Percentiles rank a stretch among this genome's conserved stretches.
phyloP scores from a whole-genome alignment of 164 flowering plant genomes.

The Akebia trifoliata region DNA sequence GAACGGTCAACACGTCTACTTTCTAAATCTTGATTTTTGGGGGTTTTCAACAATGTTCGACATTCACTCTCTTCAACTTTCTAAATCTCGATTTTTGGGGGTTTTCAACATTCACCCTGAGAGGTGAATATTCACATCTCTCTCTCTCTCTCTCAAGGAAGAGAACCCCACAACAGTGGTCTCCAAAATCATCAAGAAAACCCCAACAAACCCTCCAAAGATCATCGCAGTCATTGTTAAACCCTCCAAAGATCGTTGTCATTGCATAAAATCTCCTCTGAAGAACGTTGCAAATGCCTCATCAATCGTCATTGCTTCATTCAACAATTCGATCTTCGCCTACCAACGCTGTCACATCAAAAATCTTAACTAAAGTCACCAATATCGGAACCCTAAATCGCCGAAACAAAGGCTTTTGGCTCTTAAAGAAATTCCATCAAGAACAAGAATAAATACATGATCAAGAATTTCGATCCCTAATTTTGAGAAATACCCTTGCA shows the following conservation, averaged over 20 bases:
- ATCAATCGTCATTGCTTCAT: slow-evolving; percentile 41
- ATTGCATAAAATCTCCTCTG: slow-evolving; percentile 38
- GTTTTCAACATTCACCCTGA: too few species aligned
- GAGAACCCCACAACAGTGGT: slow-evolving; percentile 38
- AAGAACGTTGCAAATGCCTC: slow-evolving; percentile 31
- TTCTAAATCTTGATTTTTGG: too few species aligned
- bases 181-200: slow-evolving; percentile 46
- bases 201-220: too few species aligned
- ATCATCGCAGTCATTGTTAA: too few species aligned
- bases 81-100: too few species aligned
- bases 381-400: slow-evolving; percentile 39
- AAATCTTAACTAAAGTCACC: slow-evolving; percentile 53
- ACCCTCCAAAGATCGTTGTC: slow-evolving; percentile 35
- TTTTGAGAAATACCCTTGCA: too few species aligned
- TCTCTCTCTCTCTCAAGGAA: slow-evolving; percentile 2
- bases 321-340: slow-evolving; percentile 51
- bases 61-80: too few species aligned
- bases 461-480: too few species aligned
- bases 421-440: slow-evolving; percentile 22
- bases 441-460: too few species aligned
- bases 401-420: slow-evolving; percentile 31
- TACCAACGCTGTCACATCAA: slow-evolving; percentile 66
- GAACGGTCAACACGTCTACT: too few species aligned
- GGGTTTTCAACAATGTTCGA: too few species aligned
- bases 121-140: too few species aligned